Base-by-base conservation (phyloP, 2,329 filamentous ascomycete species). In the Alternaria triticimaculans region DNA sequence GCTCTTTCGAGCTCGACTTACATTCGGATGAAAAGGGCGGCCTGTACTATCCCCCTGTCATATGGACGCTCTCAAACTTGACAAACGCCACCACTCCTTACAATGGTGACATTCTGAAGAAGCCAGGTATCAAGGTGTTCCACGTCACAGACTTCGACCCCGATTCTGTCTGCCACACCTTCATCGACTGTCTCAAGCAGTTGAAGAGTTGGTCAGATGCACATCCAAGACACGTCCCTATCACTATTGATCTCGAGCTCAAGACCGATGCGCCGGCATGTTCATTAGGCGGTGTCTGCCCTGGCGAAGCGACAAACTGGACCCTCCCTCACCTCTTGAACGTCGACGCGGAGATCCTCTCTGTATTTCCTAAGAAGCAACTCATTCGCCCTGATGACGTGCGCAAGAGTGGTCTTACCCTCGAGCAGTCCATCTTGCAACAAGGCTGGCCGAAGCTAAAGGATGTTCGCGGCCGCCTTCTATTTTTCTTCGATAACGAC, bases 401-500 rank as follows among this genome's bases (percentile, higher is more conserved):
- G 2, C 81, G 83, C 23, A 70, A 77, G 10, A 69, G 64, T 0
- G 76, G 77, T 45, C 60, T 82, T 23, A 84, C 83, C 0, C 80
- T 86, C 12, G 84, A 86, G 66, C 65, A 83, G 62, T 82, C 80
- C 5, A 75, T 86, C 2, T 72, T 86, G n/a, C 64, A 75, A 50
- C 60, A 81, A 57, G 84, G 84, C n/a, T 86, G 84, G 84, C 84
- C 84, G 0, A 79, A 80, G 12, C 76, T 86, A 3, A 77, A 82
- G 3, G 78, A 79, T 3, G 80, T 81, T 0, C 74, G 83, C 11
- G 84, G 84, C 5, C 79, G 81, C 28, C 80, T 86, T 68, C 78
- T 85, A 63, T 86, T 86, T 76, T 80, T 82, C 66, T 85, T 86
- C 76, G 84, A 86, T 71, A 85, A 86, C 67, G 81, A 82, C 26